phyloP scores from a whole-genome alignment of 2,329 filamentous ascomycete genomes.

The Cercospora sp. region DNA sequence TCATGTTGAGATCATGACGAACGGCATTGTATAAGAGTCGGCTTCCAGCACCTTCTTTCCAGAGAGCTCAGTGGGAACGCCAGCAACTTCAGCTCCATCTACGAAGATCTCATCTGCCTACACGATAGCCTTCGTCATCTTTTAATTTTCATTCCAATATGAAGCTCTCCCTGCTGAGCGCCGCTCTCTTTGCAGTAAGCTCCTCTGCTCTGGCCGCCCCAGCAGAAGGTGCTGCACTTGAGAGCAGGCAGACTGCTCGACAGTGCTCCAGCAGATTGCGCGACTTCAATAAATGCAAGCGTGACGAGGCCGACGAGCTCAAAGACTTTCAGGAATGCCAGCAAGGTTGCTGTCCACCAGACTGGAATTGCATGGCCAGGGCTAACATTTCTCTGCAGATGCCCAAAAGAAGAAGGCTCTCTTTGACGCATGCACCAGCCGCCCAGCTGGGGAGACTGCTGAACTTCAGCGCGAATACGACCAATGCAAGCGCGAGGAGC shows the following conservation, averaged over 20 bases:
- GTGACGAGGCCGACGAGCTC: neutral
- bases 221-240: neutral
- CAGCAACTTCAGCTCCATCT: neutral
- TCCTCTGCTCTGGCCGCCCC: neutral
- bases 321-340: neutral
- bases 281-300: neutral
- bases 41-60: neutral
- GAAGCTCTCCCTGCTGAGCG: neutral
- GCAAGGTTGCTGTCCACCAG: neutral
- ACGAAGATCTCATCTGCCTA: neutral
- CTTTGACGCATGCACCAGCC: neutral
- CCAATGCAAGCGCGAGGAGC: neutral
- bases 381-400: neutral
- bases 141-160: neutral
- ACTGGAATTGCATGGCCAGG: neutral
- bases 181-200: neutral
- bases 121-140: neutral
- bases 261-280: neutral
- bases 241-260: neutral
- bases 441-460: neutral
- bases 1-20: neutral
- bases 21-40: neutral
- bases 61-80: neutral
- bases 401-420: neutral
- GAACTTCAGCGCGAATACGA: neutral